Base-by-base conservation (phyloP, 768 basidiomycete genomes). In the Pleurotus tuber-regium region DNA sequence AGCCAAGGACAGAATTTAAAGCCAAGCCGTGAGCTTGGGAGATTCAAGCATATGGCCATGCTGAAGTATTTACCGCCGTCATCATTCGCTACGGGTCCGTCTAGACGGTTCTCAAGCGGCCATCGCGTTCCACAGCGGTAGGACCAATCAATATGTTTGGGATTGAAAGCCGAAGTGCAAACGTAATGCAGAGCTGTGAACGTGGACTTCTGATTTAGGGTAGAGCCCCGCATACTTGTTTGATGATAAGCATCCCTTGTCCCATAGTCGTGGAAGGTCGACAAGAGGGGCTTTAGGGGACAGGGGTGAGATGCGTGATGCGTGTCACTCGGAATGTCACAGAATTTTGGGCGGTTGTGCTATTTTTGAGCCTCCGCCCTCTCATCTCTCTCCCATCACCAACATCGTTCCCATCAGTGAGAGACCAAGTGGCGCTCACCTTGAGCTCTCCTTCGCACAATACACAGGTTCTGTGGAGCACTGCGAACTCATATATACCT, bases 211-310 rank as follows among this genome's bases (percentile, higher is more conserved):
- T 35, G 35, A 28, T 49, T 35, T 33, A 38, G 47, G 35, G 11
- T 29, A 28, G 14, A 44, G 43, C 43, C 26, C 43, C 43, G 14
- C 43, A 25, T 28, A 44, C n/a, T n/a, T n/a, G n/a, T n/a, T n/a
- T n/a, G n/a, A n/a, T n/a, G n/a, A n/a, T n/a, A 44, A 6, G 19
- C n/a, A 9, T 21, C 14, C 25, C 25, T 11, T 26, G 31, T 36
- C 47, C 21, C 47, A 49, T 49, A 31, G 47, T 18, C 47, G 31
- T 49, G 47, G 47, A 31, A 49, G 5, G 47, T 35, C 18, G 31
- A 16, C n/a, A 16, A 25, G 21, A 49, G 35, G 12, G 14, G 23
- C 19, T 10, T 33, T 35, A 26, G 35, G 31, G 35, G 47, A 35
- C 31, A 49, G 47, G 16, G 47, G 31, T 24, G 47, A 18, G 28